These are phyloP conservation scores for Jamesozyma rosinii DNA, from an alignment of 805 yeast species.

Conservation along the genomic window DNA sequence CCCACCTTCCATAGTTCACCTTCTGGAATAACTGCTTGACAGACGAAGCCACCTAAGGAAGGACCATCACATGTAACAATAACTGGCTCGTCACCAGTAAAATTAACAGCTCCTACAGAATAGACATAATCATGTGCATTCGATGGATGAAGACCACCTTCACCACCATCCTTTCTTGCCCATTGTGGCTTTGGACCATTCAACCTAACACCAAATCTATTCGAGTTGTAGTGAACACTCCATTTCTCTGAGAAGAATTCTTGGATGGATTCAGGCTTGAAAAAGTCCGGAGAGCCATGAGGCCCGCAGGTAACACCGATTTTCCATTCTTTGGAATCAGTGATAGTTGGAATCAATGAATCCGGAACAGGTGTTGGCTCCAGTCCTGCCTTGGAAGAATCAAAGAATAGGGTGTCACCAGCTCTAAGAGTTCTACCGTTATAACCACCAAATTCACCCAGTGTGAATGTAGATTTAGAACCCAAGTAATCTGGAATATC, in stretches of 20 bases:
- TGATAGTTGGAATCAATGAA: conserved; percentile 29
- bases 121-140: conserved; percentile 96
- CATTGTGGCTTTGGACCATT: conserved; percentile 94
- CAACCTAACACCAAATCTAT: conserved; percentile 90
- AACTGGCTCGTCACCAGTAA: conserved; percentile 98
- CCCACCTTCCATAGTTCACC: conserved; percentile 99
- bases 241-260: conserved; percentile 71
- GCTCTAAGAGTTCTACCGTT: conserved; percentile 85
- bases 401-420: conserved; percentile 86
- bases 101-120: conserved; percentile 91
- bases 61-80: conserved; percentile 97
- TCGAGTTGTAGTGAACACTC: conserved; percentile 96
- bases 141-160: conserved; percentile 97
- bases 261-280: conserved; percentile 60
- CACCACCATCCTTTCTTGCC: conserved; percentile 96
- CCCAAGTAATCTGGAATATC: conserved; percentile 92
- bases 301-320: conserved; percentile 97
- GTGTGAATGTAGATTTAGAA: conserved; percentile 91
- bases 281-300: conserved; percentile 95
- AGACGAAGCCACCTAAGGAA: conserved; percentile 92
- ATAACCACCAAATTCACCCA: conserved; percentile 87
- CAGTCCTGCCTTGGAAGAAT: conserved; percentile 61
- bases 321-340: conserved; percentile 45
- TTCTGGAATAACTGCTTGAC: conserved; percentile 91
- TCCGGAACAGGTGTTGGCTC: conserved; percentile 48